Evolutionary conservation across 2,329 filamentous ascomycete genomes (phyloP).

Genomic region (Hypoxylon sp.): DNA sequence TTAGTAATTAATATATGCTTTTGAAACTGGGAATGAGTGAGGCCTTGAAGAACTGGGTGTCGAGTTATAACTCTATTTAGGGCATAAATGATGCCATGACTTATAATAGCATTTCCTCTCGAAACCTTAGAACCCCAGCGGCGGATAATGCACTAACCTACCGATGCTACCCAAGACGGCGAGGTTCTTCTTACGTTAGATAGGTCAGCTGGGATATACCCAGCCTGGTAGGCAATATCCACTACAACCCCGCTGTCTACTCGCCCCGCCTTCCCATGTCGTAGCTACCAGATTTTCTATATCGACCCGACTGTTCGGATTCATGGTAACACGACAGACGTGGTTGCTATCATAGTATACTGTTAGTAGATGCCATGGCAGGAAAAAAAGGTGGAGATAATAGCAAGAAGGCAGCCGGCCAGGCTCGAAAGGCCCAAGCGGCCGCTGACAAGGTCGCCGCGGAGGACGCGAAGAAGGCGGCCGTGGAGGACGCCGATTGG

Average conservation of each 20-base stretch:
- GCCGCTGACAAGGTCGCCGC: constrained; percentile 83
- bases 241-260: constrained; percentile 17
- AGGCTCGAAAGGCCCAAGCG: constrained; percentile 91
- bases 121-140: too few relatives aligned
- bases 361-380: constrained; percentile 64
- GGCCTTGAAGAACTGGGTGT: too few relatives aligned
- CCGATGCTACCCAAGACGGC: neutral
- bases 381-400: constrained; percentile 81
- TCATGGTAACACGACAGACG: constrained; percentile 7
- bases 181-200: too few relatives aligned
- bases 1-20: too few relatives aligned
- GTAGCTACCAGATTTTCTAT: neutral
- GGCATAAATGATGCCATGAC: too few relatives aligned
- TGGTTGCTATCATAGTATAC: neutral
- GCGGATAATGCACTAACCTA: too few relatives aligned
- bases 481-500: constrained; percentile 82
- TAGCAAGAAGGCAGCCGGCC: constrained; percentile 89
- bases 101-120: too few relatives aligned
- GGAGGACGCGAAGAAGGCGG: constrained; percentile 73
- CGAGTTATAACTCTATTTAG: too few relatives aligned
- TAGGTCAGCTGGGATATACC: too few relatives aligned
- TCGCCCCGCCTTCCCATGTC: constrained; percentile 16
- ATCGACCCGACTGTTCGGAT: neutral
- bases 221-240: constrained; percentile 1
- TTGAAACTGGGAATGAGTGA: too few relatives aligned